These are phyloP conservation scores for Boletus huronensis DNA, from an alignment of 768 basidiomycete species.

Conservation along the genomic window DNA sequence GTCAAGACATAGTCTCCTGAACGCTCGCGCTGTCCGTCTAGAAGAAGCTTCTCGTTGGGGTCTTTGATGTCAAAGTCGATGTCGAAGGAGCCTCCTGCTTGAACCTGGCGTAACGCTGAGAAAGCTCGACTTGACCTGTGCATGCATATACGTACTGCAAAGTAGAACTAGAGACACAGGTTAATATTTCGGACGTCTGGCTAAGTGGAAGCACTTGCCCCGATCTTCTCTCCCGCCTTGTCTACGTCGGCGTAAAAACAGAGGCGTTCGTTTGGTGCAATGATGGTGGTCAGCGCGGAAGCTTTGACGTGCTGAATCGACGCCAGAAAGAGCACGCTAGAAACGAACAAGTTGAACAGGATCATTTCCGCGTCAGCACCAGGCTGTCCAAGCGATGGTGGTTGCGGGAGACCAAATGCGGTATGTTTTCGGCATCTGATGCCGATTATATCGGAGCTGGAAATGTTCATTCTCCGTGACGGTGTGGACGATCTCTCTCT, in stretches of 20 bases:
- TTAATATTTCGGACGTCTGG: conserved; percentile 5
- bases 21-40: conserved; percentile 85
- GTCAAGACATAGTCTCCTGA: conserved; percentile 98
- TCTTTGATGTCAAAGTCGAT: conserved; percentile 93
- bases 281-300: conserved; percentile 75
- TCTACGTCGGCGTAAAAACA: conserved; percentile 98
- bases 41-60: conserved; percentile 81
- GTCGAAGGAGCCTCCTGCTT: conserved; percentile 96
- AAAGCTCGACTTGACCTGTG: not conserved
- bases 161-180: conserved; percentile 72
- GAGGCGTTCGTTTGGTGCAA: conserved; percentile 73
- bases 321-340: conserved; percentile 27
- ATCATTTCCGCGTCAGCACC: conserved; percentile 18
- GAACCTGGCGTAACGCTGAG: conserved; percentile 52
- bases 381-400: not conserved
- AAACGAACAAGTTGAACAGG: conserved; percentile 18
- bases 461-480: conserved; percentile 17
- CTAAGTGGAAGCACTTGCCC: conserved; percentile 46
- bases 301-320: conserved; percentile 39
- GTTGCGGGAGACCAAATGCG: not conserved
- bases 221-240: conserved; percentile 90
- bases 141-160: conserved; percentile 64
- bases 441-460: conserved; percentile 19
- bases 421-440: conserved; percentile 18
- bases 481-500: not conserved